phyloP scores from a whole-genome alignment of 2,329 filamentous ascomycete species.

The Arthroderma sp. region DNA sequence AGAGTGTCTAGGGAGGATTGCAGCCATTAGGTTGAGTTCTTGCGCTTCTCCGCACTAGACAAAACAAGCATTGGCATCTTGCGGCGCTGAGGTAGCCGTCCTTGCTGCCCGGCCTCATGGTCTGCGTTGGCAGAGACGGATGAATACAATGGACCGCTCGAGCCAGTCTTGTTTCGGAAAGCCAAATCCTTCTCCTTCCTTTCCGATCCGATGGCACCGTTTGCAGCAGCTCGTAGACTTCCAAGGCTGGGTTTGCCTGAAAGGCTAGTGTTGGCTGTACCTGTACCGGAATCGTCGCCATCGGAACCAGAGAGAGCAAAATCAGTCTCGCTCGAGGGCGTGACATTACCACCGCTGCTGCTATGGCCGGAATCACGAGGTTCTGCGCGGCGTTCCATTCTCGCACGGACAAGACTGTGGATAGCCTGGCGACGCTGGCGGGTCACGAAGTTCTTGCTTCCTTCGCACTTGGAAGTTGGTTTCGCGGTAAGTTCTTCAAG shows the following conservation, averaged over 20 bases:
- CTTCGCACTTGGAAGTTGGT: conserved; percentile 84
- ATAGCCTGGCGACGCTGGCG: conserved; percentile 86
- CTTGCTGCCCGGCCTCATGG: conserved; percentile 30
- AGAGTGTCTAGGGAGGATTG: too few relatives aligned
- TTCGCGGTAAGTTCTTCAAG: conserved; percentile 82
- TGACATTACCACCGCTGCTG: conserved; percentile 59
- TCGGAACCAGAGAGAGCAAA: conserved; percentile 52
- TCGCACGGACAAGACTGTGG: conserved; percentile 79
- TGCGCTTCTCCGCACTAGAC: conserved; percentile 82
- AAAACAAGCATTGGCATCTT: conserved; percentile 78
- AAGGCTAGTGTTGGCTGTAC: conserved; percentile 40
- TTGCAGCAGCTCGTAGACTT: conserved; percentile 64
- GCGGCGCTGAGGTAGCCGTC: conserved; percentile 44
- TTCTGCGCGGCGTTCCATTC: conserved; percentile 62
- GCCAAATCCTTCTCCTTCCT: conserved; percentile 51
- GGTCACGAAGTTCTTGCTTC: conserved; percentile 91
- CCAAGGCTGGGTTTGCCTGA: conserved; percentile 61
- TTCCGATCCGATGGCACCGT: conserved; percentile 78
- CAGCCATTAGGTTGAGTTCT: conserved; percentile 38
- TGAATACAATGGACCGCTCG: conserved; percentile 10
- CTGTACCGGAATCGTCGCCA: conserved; percentile 41
- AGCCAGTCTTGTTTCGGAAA: not conserved
- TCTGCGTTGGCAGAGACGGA: conserved; percentile 34
- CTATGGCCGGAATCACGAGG: conserved; percentile 45
- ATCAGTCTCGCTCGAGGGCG: conserved; percentile 73